Conservation (phyloP, 306 rosid species). For the Glycine latifolia region DNA sequence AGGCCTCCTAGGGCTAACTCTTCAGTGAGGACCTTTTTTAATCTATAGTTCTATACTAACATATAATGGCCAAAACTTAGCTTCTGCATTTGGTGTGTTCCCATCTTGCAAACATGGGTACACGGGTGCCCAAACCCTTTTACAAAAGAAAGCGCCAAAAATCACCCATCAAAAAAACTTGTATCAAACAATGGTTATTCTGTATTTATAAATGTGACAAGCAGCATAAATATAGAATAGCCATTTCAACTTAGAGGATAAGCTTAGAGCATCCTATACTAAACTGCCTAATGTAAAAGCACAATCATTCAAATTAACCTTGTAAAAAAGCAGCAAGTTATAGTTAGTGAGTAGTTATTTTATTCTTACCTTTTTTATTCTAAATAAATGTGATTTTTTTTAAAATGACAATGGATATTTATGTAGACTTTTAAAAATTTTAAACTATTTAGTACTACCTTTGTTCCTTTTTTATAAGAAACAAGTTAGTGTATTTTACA, state of each 20-base stretch:
- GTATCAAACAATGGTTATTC: too few relatives aligned
- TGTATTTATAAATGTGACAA: too few relatives aligned
- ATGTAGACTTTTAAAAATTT: conserved; percentile 6
- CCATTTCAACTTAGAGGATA: too few relatives aligned
- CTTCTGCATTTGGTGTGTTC: conserved; percentile 13
- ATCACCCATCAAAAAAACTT: too few relatives aligned
- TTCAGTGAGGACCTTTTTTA: conserved; percentile 64
- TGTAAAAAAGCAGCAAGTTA: conserved; percentile 16
- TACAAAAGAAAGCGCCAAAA: too few relatives aligned
- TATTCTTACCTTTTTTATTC: conserved; percentile 20
- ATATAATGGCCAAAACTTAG: conserved; percentile 31
- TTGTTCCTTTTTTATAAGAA: too few relatives aligned
- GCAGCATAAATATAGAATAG: too few relatives aligned
- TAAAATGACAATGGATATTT: conserved; percentile 7
- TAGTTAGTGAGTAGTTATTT: conserved; percentile 35
- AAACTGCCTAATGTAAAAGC: too few relatives aligned
- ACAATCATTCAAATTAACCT: background rate
- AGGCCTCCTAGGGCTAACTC: conserved; percentile 88
- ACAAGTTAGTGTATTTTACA: too few relatives aligned
- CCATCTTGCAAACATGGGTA: conserved; percentile 5
- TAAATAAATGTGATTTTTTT: conserved; percentile 22
- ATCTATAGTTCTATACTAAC: conserved; percentile 35
- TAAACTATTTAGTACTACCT: background rate
- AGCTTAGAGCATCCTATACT: too few relatives aligned
- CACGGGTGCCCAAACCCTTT: too few relatives aligned